A percentile compares a stretch with the other conserved stretches of the same genome.
These are phyloP conservation scores for Talaromyces nanjingensis DNA, from an alignment of 495 filamentous ascomycete species.

Conservation along the genomic window DNA sequence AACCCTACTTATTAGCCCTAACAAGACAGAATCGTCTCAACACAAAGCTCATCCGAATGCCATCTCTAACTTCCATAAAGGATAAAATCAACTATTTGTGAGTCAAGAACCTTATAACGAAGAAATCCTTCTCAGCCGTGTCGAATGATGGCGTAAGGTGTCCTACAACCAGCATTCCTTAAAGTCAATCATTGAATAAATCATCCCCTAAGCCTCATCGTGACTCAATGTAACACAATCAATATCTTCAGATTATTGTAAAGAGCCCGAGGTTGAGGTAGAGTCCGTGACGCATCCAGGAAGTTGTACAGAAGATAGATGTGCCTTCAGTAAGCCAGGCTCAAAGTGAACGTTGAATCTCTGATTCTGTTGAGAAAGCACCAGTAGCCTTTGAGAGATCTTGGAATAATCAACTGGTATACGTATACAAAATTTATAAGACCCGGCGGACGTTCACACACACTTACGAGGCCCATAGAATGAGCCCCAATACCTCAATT, in stretches of 20 bases:
- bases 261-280: not conserved
- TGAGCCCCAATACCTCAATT: not conserved
- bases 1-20: not conserved
- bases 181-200: not conserved
- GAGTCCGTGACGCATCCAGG: not conserved
- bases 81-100: not conserved
- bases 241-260: not conserved
- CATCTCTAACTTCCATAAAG: not conserved
- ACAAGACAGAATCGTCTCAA: not conserved
- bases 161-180: not conserved
- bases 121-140: not conserved
- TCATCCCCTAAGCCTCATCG: not conserved
- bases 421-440: not conserved
- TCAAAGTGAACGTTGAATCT: not conserved
- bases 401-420: not conserved
- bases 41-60: not conserved
- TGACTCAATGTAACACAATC: not conserved
- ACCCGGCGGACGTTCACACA: not conserved
- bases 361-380: not conserved
- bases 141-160: not conserved
- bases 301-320: not conserved
- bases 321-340: not conserved
- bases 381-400: not conserved
- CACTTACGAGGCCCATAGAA: not conserved
- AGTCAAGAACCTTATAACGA: not conserved